These are phyloP conservation scores for Penicillium freii DNA, from an alignment of 2,329 filamentous ascomycete genomes.

Conservation along the genomic window DNA sequence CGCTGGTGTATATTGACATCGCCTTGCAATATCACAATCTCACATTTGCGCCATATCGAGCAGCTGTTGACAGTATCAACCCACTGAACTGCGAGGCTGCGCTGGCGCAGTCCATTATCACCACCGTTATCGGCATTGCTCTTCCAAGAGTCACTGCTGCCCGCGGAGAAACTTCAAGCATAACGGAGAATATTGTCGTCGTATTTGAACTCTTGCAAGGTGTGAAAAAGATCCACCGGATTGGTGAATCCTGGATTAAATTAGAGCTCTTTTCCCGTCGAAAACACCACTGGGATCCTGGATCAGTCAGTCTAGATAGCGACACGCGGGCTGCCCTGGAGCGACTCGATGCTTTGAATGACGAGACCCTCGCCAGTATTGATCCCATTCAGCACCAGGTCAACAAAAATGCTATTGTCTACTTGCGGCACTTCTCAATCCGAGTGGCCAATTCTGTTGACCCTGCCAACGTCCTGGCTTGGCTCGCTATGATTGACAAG, in stretches of 20 bases:
- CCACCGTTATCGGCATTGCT: conserved; percentile 37
- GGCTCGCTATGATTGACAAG: conserved; percentile 34
- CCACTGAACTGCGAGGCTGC: conserved; percentile 40
- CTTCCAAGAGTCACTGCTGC: conserved; percentile 34
- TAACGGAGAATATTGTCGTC: conserved; percentile 38
- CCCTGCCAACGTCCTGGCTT: conserved; percentile 34
- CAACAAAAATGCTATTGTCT: conserved; percentile 30
- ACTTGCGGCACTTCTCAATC: conserved; percentile 31
- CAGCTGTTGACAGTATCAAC: conserved; percentile 35
- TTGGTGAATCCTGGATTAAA: conserved; percentile 45
- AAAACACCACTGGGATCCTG: conserved; percentile 46
- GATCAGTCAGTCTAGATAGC: conserved; percentile 24
- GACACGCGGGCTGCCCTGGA: conserved; percentile 30
- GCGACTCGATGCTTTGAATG: conserved; percentile 29
- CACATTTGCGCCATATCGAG: conserved; percentile 36
- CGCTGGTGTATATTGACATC: conserved; percentile 36
- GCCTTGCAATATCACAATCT: conserved; percentile 39
- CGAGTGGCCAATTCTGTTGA: conserved; percentile 26
- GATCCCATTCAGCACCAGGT: conserved; percentile 31
- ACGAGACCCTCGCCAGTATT: conserved; percentile 26
- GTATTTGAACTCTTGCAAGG: conserved; percentile 39
- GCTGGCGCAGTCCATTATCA: conserved; percentile 39
- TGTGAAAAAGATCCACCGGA: conserved; percentile 34
- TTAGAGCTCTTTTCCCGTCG: conserved; percentile 52
- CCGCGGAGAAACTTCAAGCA: conserved; percentile 30